phyloP scores from a whole-genome alignment of 148 eudicot species.

The Diospyros kaki region DNA sequence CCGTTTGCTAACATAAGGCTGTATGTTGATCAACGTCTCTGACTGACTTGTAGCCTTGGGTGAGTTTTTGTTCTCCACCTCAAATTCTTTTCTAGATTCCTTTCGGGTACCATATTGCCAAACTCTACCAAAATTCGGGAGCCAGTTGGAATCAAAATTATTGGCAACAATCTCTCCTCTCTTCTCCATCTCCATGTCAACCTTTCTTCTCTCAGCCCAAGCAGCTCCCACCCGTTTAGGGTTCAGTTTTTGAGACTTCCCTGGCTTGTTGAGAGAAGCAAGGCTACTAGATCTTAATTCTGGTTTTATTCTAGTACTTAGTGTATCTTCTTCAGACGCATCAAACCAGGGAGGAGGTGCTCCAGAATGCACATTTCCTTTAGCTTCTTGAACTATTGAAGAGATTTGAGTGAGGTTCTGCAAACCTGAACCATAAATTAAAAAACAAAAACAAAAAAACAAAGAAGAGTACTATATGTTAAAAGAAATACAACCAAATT shows the following conservation, averaged over 20 bases:
- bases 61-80: constrained; percentile 37
- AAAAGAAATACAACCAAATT: constrained; percentile 6
- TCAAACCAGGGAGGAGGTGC: constrained; percentile 94
- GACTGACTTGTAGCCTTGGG: constrained; percentile 28
- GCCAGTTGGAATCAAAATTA: constrained; percentile 66
- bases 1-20: constrained; percentile 88
- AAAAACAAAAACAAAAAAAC: constrained; percentile 1
- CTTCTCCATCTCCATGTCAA: constrained; percentile 87
- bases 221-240: constrained; percentile 98
- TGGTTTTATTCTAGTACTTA: constrained; percentile 18
- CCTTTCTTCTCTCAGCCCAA: constrained; percentile 93
- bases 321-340: constrained; percentile 33
- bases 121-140: constrained; percentile 91
- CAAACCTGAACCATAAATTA: constrained; percentile 33
- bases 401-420: constrained; percentile 51
- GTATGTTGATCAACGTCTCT: constrained; percentile 42
- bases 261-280: constrained; percentile 26
- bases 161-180: constrained; percentile 52
- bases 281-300: constrained; percentile 5
- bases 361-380: constrained; percentile 84
- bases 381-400: constrained; percentile 19
- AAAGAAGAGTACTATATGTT: constrained; percentile 3
- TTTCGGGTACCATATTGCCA: constrained; percentile 96
- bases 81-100: constrained; percentile 84
- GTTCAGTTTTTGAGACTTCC: constrained; percentile 60